Evolutionary conservation across 805 yeast genomes (phyloP).

Genomic region (Metschnikowia rubicola): DNA sequence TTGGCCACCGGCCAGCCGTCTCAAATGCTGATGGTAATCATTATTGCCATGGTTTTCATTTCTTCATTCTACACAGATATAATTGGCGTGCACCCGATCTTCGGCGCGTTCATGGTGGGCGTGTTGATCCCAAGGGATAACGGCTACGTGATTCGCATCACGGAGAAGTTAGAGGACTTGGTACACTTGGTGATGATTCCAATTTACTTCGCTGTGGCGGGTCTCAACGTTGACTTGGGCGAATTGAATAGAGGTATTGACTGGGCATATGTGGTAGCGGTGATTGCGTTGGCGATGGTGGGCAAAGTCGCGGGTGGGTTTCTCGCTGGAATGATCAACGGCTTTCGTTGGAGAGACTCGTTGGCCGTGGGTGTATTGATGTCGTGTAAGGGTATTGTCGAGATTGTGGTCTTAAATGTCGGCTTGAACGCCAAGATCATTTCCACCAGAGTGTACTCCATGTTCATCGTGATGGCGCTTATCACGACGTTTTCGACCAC

Average conservation of each 20-base stretch:
- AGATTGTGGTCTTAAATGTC: slow-evolving; percentile 70
- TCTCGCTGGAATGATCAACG: slow-evolving; percentile 57
- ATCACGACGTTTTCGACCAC: slow-evolving; percentile 77
- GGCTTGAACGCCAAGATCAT: slow-evolving; percentile 73
- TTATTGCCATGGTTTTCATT: slow-evolving; percentile 53
- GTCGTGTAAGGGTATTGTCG: slow-evolving; percentile 89
- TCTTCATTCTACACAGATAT: slow-evolving; percentile 80
- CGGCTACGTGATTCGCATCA: slow-evolving; percentile 64
- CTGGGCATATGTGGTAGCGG: slow-evolving; percentile 75
- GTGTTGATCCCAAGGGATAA: slow-evolving; percentile 72
- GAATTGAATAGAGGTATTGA: slow-evolving; percentile 60
- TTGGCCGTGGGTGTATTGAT: slow-evolving; percentile 73
- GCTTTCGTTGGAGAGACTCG: slow-evolving; percentile 70
- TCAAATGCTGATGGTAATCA: slow-evolving; percentile 53
- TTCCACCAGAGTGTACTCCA: slow-evolving; percentile 61
- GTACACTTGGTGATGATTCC: slow-evolving; percentile 72
- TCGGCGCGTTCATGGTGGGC: slow-evolving; percentile 81
- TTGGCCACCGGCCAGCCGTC: slow-evolving; percentile 60
- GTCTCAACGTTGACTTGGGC: slow-evolving; percentile 67
- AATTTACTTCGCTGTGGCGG: slow-evolving; percentile 76
- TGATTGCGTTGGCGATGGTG: slow-evolving; percentile 61
- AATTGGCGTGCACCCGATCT: slow-evolving; percentile 82
- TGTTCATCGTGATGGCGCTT: slow-evolving; percentile 82
- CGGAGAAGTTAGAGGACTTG: slow-evolving; percentile 74
- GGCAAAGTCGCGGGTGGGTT: slow-evolving; percentile 70